Evolutionary conservation across 139 green algal species (phyloP).

Genomic region (Diplosphaera chodatii): DNA sequence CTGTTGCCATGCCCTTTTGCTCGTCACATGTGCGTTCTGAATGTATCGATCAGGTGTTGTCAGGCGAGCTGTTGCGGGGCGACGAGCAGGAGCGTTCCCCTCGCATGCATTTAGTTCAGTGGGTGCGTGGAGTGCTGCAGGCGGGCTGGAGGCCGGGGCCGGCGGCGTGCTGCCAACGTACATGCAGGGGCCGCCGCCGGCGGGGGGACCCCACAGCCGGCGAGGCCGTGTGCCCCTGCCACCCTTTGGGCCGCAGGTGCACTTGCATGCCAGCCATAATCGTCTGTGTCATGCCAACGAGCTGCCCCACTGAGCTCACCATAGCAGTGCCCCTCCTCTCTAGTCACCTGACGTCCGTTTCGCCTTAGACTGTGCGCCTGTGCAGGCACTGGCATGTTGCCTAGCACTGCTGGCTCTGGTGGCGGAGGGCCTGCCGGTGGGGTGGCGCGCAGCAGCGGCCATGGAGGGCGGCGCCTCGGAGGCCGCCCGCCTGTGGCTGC

Average conservation of each 20-base stretch:
- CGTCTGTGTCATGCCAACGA: no score
- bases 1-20: no score
- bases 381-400: neutral
- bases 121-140: no score
- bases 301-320: no score
- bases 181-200: slow-evolving; percentile 1
- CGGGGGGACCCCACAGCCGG: neutral
- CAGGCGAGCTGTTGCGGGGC: no score
- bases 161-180: slow-evolving; percentile 14
- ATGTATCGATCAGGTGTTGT: no score
- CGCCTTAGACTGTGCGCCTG: no score
- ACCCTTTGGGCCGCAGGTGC: neutral
- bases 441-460: slow-evolving; percentile 9
- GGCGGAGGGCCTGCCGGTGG: neutral
- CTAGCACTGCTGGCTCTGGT: slow-evolving; percentile 1
- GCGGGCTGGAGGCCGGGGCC: neutral
- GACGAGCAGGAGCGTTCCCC: no score
- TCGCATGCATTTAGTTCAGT: no score
- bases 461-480: slow-evolving; percentile 5
- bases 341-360: no score
- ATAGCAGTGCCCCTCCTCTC: no score
- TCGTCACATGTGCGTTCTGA: no score
- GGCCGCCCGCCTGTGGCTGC: neutral
- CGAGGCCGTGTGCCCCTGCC: neutral
- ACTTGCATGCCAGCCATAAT: neutral